Evolutionary conservation across 345 rosid species (phyloP).

Genomic region (Boechera retrofracta): DNA sequence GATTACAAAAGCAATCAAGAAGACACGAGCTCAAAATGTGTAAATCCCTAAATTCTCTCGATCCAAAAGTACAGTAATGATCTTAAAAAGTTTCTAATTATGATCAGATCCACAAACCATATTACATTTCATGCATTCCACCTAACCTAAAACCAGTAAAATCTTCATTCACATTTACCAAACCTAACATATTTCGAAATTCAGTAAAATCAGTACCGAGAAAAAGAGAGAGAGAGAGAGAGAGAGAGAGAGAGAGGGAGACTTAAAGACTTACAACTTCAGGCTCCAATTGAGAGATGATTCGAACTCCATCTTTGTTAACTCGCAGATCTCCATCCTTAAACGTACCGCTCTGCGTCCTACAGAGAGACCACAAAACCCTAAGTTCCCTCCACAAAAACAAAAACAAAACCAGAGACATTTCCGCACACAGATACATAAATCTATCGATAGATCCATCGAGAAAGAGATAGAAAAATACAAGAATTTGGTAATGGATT

Average conservation of each 20-base stretch:
- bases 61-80: background rate
- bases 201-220: conserved; percentile 1
- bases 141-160: background rate
- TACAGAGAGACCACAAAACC: conserved; percentile 26
- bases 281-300: conserved; percentile 58
- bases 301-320: conserved; percentile 86
- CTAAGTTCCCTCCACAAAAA: background rate
- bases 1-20: conserved; percentile 9
- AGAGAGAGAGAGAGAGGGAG: background rate
- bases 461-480: conserved; percentile 50
- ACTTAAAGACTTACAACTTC: conserved; percentile 58
- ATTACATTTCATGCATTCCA: conserved; percentile 9
- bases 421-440: conserved; percentile 11
- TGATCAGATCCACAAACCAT: conserved; percentile 29
- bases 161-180: background rate
- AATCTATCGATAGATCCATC: background rate
- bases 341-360: conserved; percentile 90
- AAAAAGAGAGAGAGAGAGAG: background rate
- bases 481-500: conserved; percentile 72
- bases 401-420: conserved; percentile 16
- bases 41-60: background rate
- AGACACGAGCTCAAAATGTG: background rate
- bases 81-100: background rate
- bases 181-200: background rate
- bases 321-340: conserved; percentile 94